phyloP scores from a whole-genome alignment of 2,329 filamentous ascomycete species.

The Periconia digitata region DNA sequence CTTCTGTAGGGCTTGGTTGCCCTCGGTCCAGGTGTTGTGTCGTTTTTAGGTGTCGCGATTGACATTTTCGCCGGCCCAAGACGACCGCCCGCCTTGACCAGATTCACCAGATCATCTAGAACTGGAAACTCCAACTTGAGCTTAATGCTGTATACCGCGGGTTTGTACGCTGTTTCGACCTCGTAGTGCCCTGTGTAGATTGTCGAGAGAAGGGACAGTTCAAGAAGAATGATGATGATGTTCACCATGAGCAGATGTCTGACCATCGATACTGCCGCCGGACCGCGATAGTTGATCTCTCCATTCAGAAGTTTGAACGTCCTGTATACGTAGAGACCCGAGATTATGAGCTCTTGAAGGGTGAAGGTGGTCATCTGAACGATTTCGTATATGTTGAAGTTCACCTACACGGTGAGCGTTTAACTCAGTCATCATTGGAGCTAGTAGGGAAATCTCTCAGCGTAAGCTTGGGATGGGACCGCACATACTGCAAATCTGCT shows the following conservation, averaged over 20 bases:
- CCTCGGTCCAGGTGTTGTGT: not conserved
- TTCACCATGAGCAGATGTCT: slow-evolving; percentile 41
- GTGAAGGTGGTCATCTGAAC: slow-evolving; percentile 45
- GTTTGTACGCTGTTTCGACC: slow-evolving; percentile 33
- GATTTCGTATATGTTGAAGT: slow-evolving; percentile 36
- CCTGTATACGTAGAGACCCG: slow-evolving; percentile 53
- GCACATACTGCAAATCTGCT: not conserved
- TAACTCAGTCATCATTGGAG: not conserved
- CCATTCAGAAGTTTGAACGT: slow-evolving; percentile 46
- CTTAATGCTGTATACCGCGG: slow-evolving; percentile 47
- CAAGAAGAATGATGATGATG: slow-evolving; percentile 40
- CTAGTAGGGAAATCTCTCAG: not conserved
- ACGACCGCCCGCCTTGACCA: slow-evolving; percentile 2
- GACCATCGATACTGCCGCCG: slow-evolving; percentile 12
- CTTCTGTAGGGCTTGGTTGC: not conserved
- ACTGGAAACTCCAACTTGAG: slow-evolving; percentile 58
- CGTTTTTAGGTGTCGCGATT: not conserved
- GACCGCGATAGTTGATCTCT: slow-evolving; percentile 6
- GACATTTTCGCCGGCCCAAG: not conserved
- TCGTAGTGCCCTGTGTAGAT: slow-evolving; percentile 35
- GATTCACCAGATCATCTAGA: slow-evolving; percentile 40
- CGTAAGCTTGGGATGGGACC: not conserved
- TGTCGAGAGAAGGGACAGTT: slow-evolving; percentile 41
- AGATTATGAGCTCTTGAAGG: slow-evolving; percentile 39
- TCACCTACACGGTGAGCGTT: not conserved